A percentile compares a stretch with the other conserved stretches of the same genome.
These are phyloP conservation scores for Candida ovalis DNA, from an alignment of 805 yeast species.

Conservation along the genomic window DNA sequence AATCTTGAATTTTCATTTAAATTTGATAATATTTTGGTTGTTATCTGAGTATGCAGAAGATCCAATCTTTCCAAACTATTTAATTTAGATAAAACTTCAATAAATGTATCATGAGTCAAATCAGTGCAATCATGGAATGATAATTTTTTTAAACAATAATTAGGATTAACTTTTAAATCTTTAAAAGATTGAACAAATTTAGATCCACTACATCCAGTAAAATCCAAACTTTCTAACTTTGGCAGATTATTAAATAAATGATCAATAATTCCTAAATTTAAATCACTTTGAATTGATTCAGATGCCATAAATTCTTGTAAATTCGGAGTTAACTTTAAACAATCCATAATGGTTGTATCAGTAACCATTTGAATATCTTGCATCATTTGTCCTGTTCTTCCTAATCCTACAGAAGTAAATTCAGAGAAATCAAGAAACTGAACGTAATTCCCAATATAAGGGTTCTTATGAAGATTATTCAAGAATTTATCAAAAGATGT, in stretches of 20 bases:
- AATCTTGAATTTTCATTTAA: conserved; percentile 56
- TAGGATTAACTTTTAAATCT: conserved; percentile 31
- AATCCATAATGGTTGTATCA: conserved; percentile 59
- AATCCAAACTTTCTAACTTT: conserved; percentile 67
- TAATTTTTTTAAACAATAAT: conserved; percentile 38
- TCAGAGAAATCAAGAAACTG: conserved; percentile 82
- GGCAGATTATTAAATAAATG: conserved; percentile 51
- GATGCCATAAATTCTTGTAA: conserved; percentile 76
- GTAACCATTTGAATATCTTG: conserved; percentile 90
- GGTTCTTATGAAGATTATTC: conserved; percentile 44
- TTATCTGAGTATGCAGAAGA: conserved; percentile 75
- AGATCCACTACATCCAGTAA: conserved; percentile 80
- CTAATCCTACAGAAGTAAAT: conserved; percentile 84
- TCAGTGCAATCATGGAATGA: conserved; percentile 90
- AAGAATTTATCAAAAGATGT: conserved; percentile 73
- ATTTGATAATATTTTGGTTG: conserved; percentile 51
- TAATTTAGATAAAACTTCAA: conserved; percentile 54
- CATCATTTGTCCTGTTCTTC: conserved; percentile 86
- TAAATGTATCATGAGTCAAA: conserved; percentile 53
- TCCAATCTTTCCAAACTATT: conserved; percentile 63
- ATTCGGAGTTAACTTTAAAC: conserved; percentile 60
- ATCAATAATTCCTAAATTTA: conserved; percentile 56
- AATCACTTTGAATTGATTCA: conserved; percentile 82
- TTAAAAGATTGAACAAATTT: conserved; percentile 58
- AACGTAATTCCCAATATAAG: conserved; percentile 55